Percentiles rank a stretch among this genome's conserved stretches.
phyloP scores from a whole-genome alignment of 495 filamentous ascomycete genomes.

The Baudoinia panamericana region DNA sequence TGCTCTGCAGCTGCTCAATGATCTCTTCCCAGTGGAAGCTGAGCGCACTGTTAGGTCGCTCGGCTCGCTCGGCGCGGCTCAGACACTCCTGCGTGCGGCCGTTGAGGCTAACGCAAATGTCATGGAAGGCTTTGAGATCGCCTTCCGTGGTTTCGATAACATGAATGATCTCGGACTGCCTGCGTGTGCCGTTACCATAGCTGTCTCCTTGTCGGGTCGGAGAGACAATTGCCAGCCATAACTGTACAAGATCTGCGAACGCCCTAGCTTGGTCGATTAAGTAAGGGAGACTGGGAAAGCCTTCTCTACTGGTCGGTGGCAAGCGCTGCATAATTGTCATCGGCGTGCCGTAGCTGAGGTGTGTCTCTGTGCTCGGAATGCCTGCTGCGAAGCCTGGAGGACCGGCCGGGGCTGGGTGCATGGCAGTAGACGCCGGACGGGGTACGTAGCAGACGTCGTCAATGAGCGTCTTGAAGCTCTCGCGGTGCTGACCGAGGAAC shows the following conservation, averaged over 20 bases:
- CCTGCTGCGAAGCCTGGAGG: constrained; percentile 52
- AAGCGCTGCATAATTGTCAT: constrained; percentile 79
- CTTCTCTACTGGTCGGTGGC: constrained; percentile 71
- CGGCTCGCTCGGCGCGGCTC: constrained; percentile 56
- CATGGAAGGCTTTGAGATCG: constrained; percentile 59
- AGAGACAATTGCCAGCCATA: constrained; percentile 58
- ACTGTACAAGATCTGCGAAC: constrained; percentile 73
- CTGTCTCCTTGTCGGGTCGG: background rate
- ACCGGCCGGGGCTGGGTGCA: constrained; percentile 29
- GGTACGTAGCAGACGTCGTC: constrained; percentile 77
- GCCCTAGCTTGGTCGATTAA: constrained; percentile 82
- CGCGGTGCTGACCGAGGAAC: constrained; percentile 49
- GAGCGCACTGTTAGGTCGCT: constrained; percentile 45
- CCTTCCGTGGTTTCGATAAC: constrained; percentile 42
- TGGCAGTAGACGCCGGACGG: constrained; percentile 33
- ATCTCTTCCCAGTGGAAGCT: constrained; percentile 59
- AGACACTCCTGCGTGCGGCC: constrained; percentile 62
- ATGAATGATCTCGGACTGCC: constrained; percentile 12
- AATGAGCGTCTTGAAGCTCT: constrained; percentile 75
- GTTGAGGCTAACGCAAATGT: constrained; percentile 56
- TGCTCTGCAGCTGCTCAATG: constrained; percentile 37
- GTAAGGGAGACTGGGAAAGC: constrained; percentile 88
- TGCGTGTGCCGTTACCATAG: background rate
- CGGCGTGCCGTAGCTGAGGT: constrained; percentile 65
- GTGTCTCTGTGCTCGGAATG: constrained; percentile 11